These are phyloP conservation scores for Microcyclosporella mali DNA, from an alignment of 2,329 filamentous ascomycete genomes.

Conservation along the genomic window DNA sequence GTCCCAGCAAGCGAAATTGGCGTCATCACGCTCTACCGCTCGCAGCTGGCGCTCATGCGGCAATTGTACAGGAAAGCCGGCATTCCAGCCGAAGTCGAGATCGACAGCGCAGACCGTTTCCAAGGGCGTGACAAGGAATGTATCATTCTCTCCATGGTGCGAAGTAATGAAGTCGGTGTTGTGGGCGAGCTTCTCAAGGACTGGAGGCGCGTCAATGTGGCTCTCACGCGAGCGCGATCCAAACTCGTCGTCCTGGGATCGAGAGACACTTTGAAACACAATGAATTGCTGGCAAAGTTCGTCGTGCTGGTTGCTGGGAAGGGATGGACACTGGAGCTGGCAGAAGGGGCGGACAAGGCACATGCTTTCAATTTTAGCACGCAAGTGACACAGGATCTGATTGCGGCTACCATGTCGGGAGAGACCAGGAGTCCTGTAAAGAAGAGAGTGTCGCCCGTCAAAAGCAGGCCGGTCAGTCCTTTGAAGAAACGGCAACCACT, in stretches of 20 bases:
- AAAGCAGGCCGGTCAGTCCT: conserved; percentile 6
- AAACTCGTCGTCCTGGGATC: conserved; percentile 88
- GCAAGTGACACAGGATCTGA: conserved; percentile 15
- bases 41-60: conserved; percentile 77
- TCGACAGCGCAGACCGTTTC: conserved; percentile 95
- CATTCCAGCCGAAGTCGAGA: conserved; percentile 61
- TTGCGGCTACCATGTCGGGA: conserved; percentile 4
- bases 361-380: conserved; percentile 25
- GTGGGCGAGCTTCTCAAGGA: conserved; percentile 92
- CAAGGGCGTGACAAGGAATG: conserved; percentile 95
- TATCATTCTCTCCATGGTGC: conserved; percentile 77
- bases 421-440: conserved; percentile 3
- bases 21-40: conserved; percentile 94
- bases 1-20: conserved; percentile 73
- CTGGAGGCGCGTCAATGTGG: conserved; percentile 90
- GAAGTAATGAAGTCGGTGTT: conserved; percentile 71
- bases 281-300: conserved; percentile 72
- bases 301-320: conserved; percentile 69
- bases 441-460: neutral
- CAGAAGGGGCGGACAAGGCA: conserved; percentile 15
- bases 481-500: conserved; percentile 1
- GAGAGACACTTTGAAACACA: conserved; percentile 61
- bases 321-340: conserved; percentile 73
- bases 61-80: conserved; percentile 50
- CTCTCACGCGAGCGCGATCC: conserved; percentile 84